These are phyloP conservation scores for Sporothrix schenckii DNA, from an alignment of 2,329 filamentous ascomycete genomes.

Conservation along the genomic window DNA sequence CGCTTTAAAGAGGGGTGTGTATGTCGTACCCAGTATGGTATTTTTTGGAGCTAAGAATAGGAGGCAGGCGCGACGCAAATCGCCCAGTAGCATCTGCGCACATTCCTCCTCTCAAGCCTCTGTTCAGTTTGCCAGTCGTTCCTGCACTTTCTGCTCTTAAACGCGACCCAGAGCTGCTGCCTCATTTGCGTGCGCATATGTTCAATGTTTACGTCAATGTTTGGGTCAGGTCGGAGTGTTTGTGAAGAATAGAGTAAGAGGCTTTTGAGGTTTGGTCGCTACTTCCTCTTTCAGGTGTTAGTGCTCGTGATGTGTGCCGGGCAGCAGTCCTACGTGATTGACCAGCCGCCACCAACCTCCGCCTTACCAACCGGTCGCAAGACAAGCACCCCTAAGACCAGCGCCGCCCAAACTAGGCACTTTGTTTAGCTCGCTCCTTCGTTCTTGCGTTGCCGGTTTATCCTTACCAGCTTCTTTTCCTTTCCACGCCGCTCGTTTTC, in stretches of 20 bases:
- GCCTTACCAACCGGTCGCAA: slow-evolving; percentile 30
- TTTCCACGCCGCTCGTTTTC: slow-evolving; percentile 31
- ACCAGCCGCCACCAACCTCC: slow-evolving; percentile 36
- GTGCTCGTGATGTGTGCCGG: slow-evolving; percentile 12
- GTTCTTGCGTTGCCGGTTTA: slow-evolving; percentile 28
- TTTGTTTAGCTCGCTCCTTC: slow-evolving; percentile 31
- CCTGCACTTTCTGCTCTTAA: slow-evolving; percentile 25
- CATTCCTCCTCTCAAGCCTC: slow-evolving; percentile 25
- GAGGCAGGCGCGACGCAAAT: slow-evolving; percentile 28
- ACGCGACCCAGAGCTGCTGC: neutral
- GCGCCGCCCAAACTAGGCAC: slow-evolving; percentile 24
- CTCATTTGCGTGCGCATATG: slow-evolving; percentile 12
- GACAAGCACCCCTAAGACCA: slow-evolving; percentile 26
- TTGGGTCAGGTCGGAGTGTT: neutral
- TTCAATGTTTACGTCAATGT: neutral
- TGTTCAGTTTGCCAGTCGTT: slow-evolving; percentile 11
- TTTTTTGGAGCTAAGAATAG: slow-evolving; percentile 28
- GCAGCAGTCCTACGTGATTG: slow-evolving; percentile 12
- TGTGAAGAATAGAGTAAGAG: neutral
- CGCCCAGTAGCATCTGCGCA: neutral
- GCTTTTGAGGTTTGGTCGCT: slow-evolving; percentile 6
- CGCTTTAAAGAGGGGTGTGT: slow-evolving; percentile 22
- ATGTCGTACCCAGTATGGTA: neutral
- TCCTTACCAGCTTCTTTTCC: slow-evolving; percentile 21
- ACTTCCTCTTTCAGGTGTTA: slow-evolving; percentile 33